phyloP scores from a whole-genome alignment of 2,329 filamentous ascomycete genomes.

The Chrysoporthe cubensis region DNA sequence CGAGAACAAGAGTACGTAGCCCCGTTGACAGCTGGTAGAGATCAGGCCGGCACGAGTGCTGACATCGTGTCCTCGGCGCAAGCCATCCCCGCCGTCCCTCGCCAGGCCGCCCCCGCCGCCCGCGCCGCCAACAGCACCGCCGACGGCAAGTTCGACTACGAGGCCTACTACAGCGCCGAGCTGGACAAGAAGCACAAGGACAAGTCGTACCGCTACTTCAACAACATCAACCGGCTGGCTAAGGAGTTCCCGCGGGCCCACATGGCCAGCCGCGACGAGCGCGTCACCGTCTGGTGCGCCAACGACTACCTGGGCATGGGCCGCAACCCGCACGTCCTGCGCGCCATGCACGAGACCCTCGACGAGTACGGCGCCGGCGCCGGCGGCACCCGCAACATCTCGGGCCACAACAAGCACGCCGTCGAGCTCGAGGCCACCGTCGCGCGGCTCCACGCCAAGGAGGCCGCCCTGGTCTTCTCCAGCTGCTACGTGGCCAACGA shows the following conservation, averaged over 20 bases:
- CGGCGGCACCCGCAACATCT: constrained; percentile 96
- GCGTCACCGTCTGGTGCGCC: constrained; percentile 97
- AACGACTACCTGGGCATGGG: constrained; percentile 99
- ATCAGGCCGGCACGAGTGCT: constrained; percentile 13
- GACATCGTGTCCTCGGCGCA: constrained; percentile 36
- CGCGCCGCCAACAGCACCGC: constrained; percentile 32
- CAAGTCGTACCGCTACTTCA: constrained; percentile 99
- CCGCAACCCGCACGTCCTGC: constrained; percentile 81
- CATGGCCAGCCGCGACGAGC: constrained; percentile 79
- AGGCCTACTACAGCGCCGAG: constrained; percentile 84
- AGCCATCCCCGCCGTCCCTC: constrained; percentile 39
- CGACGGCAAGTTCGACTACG: constrained; percentile 79
- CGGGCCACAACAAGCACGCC: constrained; percentile 94
- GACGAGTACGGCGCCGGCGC: constrained; percentile 95
- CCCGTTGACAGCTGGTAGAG: not conserved
- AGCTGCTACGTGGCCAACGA: constrained; percentile 99
- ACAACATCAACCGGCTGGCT: constrained; percentile 98
- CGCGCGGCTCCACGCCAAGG: constrained; percentile 88
- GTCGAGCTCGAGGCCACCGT: constrained; percentile 80
- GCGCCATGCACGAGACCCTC: constrained; percentile 91
- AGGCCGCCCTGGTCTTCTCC: constrained; percentile 90
- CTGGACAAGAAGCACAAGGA: constrained; percentile 99
- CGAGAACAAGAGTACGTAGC: constrained; percentile 52
- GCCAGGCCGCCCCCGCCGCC: constrained; percentile 36
- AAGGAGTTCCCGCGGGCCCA: constrained; percentile 96